phyloP scores from a whole-genome alignment of 768 basidiomycete species.

The Exidia glandulosa region DNA sequence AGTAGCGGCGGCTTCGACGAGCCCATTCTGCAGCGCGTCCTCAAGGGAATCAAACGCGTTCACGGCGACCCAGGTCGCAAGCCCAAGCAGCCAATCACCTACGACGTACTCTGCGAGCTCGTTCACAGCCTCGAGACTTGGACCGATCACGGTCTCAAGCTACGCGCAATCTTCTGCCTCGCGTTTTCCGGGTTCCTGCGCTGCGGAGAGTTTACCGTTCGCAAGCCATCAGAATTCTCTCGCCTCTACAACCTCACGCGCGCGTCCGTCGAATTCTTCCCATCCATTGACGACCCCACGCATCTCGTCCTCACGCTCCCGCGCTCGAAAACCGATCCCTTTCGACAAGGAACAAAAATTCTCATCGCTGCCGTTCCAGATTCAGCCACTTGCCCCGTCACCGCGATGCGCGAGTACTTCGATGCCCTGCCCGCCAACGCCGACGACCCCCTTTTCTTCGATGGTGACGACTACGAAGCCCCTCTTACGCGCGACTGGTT shows the following conservation, averaged over 20 bases:
- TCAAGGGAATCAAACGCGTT: conserved; percentile 23
- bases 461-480: neutral
- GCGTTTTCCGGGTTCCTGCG: conserved; percentile 14
- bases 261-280: conserved; percentile 18
- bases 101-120: conserved; percentile 8
- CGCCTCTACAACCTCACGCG: conserved; percentile 13
- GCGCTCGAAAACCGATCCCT: conserved; percentile 28
- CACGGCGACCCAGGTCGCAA: conserved; percentile 16
- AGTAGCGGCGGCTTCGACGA: conserved; percentile 16
- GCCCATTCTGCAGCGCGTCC: conserved; percentile 16
- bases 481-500: conserved; percentile 5
- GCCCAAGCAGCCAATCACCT: conserved; percentile 19
- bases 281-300: conserved; percentile 10
- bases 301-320: conserved; percentile 18
- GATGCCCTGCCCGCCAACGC: neutral
- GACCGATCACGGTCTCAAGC: neutral
- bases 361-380: conserved; percentile 13
- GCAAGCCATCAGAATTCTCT: conserved; percentile 5
- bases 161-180: conserved; percentile 10
- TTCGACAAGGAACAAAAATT: conserved; percentile 17
- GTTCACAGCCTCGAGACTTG: neutral
- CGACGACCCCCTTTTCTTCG: conserved; percentile 6
- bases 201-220: conserved; percentile 14
- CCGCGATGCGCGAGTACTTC: conserved; percentile 7
- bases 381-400: conserved; percentile 3